A percentile compares a stretch with the other conserved stretches of the same genome.
Conservation (phyloP, 2,329 filamentous ascomycete species). For the Diatrype stigma region DNA sequence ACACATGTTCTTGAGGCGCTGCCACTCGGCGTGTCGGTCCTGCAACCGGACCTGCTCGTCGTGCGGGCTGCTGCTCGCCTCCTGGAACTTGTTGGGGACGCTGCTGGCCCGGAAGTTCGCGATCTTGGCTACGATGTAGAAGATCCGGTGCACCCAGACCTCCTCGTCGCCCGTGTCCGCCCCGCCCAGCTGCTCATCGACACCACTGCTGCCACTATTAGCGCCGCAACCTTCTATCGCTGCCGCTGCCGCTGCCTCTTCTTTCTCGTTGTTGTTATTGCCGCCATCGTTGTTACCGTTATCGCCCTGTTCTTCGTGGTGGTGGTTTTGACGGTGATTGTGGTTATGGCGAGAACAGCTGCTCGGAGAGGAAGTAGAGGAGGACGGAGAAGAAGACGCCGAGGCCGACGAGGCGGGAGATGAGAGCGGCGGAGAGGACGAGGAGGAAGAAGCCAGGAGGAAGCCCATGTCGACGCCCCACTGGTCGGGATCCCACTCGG, state of each 20-base stretch:
- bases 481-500: conserved; percentile 83
- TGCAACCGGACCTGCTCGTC: conserved; percentile 62
- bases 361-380: too few species aligned
- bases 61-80: conserved; percentile 53
- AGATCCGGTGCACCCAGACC: conserved; percentile 80
- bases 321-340: too few species aligned
- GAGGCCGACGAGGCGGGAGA: too few species aligned
- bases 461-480: conserved; percentile 86
- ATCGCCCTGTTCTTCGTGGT: too few species aligned
- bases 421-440: too few species aligned
- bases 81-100: conserved; percentile 56
- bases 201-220: neutral
- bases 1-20: conserved; percentile 72
- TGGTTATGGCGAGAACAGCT: too few species aligned
- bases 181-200: neutral
- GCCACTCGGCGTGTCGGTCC: conserved; percentile 71
- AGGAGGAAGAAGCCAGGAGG: neutral
- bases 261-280: neutral
- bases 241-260: too few species aligned
- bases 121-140: conserved; percentile 84
- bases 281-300: conserved; percentile 4
- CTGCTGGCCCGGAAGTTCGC: conserved; percentile 76
- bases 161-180: conserved; percentile 61
- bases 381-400: too few species aligned
- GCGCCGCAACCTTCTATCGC: neutral